Conservation (phyloP, 441 rosid genomes). For the Adansonia grandidieri region DNA sequence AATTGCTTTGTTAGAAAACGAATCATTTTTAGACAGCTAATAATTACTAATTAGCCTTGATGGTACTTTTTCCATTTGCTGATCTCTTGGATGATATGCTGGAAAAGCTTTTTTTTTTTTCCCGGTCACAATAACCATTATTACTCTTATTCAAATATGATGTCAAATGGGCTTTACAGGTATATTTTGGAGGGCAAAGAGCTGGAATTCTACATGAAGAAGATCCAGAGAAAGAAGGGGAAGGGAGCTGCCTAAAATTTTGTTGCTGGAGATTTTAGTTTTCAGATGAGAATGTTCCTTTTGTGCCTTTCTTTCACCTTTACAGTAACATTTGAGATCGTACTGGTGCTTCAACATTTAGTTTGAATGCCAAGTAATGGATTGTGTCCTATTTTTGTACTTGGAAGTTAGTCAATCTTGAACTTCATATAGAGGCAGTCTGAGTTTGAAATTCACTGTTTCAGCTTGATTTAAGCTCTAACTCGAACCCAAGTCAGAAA, state of each 20-base stretch:
- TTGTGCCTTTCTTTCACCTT: neutral
- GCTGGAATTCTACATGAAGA: slow-evolving; percentile 51
- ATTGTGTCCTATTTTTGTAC: neutral
- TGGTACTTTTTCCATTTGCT: neutral
- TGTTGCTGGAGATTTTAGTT: slow-evolving; percentile 8
- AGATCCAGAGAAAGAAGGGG: slow-evolving; percentile 54
- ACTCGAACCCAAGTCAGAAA: neutral
- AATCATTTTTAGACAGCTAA: neutral
- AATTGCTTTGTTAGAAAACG: neutral
- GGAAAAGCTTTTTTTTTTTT: neutral
- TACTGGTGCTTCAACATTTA: neutral
- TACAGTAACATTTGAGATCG: slow-evolving; percentile 4
- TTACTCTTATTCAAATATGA: neutral
- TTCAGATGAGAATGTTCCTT: neutral
- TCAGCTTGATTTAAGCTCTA: neutral
- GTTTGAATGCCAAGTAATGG: neutral
- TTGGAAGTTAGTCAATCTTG: neutral
- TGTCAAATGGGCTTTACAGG: slow-evolving; percentile 28
- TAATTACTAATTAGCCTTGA: neutral
- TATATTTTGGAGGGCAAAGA: slow-evolving; percentile 50
- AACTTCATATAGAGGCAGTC: slow-evolving; percentile 9
- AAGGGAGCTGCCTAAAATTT: slow-evolving; percentile 42
- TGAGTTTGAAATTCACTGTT: no score
- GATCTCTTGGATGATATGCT: neutral
- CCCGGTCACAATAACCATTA: neutral